phyloP scores from a whole-genome alignment of 2,329 filamentous ascomycete species.

The Alternaria conjuncta region DNA sequence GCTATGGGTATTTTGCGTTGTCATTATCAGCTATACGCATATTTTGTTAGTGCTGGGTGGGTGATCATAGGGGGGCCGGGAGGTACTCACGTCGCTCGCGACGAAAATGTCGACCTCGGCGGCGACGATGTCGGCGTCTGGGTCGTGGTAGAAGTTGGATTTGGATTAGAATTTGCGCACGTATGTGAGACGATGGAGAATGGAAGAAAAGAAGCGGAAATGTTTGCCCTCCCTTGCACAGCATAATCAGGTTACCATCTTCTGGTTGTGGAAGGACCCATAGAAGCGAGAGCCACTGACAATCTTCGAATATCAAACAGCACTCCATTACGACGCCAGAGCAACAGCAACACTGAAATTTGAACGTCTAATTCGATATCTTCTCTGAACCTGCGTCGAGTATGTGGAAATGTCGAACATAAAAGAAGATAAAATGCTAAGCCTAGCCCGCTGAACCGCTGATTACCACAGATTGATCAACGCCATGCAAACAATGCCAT shows the following conservation, averaged over 20 bases:
- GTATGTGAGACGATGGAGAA: neutral
- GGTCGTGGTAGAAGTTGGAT: neutral
- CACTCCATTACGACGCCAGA: neutral
- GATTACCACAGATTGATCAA: slow-evolving; percentile 11
- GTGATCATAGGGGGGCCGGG: neutral
- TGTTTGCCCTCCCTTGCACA: neutral
- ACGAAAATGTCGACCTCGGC: neutral
- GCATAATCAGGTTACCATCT: neutral
- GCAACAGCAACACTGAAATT: neutral
- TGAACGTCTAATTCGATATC: neutral
- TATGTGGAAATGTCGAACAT: no score
- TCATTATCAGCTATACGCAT: neutral
- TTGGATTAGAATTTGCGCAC: neutral
- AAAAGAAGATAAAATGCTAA: slow-evolving; percentile 9
- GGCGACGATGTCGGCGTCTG: neutral
- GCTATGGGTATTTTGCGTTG: neutral
- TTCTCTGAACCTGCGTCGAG: neutral
- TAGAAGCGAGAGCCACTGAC: neutral
- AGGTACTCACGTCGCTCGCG: neutral
- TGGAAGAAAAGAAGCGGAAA: neutral
- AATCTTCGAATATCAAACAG: neutral
- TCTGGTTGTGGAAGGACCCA: neutral
- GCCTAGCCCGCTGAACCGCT: slow-evolving; percentile 21
- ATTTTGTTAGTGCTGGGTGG: neutral
- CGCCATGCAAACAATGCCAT: slow-evolving; percentile 21